A percentile compares a stretch with the other conserved stretches of the same genome.
Evolutionary conservation across 2,329 filamentous ascomycete genomes (phyloP).

Genomic region (Lanzia echinophila): DNA sequence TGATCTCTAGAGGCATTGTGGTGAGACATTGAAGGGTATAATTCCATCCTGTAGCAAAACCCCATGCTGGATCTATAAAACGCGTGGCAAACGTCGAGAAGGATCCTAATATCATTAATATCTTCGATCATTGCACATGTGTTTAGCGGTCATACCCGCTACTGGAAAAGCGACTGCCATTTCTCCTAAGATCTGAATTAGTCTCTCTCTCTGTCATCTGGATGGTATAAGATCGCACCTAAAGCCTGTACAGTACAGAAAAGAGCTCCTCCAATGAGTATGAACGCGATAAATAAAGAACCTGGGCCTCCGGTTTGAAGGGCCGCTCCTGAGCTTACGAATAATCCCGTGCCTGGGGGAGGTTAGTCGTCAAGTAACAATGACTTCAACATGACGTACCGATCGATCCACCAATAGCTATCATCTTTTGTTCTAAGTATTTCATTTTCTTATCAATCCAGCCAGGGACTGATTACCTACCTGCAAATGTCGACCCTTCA

Average conservation of each 20-base stretch:
- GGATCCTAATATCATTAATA: constrained; percentile 37
- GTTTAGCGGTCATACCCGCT: constrained; percentile 49
- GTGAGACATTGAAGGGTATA: constrained; percentile 85
- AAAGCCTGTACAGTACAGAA: constrained; percentile 89
- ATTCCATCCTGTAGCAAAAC: constrained; percentile 93
- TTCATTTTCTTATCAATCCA: background rate
- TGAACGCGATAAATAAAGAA: constrained; percentile 70
- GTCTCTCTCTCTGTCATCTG: background rate
- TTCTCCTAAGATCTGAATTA: constrained; percentile 50
- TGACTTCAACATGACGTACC: constrained; percentile 41
- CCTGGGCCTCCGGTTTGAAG: constrained; percentile 69
- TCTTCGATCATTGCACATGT: background rate
- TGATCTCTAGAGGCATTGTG: constrained; percentile 76
- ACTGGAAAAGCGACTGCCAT: constrained; percentile 87
- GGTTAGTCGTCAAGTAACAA: background rate
- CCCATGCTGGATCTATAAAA: constrained; percentile 93
- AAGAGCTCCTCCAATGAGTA: constrained; percentile 74
- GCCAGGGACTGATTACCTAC: background rate
- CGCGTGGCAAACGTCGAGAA: constrained; percentile 89
- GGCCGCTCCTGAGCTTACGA: constrained; percentile 73
- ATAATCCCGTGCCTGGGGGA: constrained; percentile 65
- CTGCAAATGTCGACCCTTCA: constrained; percentile 72
- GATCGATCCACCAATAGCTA: constrained; percentile 90
- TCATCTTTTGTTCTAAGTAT: constrained; percentile 61
- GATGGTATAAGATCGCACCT: background rate